Evolutionary conservation across 192 early-diverging fungal species (phyloP), one percentile per base, ranked within the genome.

Genomic region (Entrophospora sp.): DNA sequence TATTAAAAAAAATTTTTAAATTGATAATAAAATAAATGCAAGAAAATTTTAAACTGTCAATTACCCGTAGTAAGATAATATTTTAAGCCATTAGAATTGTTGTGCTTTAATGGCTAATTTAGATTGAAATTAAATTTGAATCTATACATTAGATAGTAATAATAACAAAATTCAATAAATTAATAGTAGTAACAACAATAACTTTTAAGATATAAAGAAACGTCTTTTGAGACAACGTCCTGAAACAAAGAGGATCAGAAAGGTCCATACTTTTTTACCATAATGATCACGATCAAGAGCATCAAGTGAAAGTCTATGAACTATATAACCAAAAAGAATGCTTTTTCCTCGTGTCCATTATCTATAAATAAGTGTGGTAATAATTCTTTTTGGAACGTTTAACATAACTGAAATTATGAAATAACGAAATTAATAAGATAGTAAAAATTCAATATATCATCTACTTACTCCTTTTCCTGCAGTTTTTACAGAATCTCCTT

Each of bases 261-360:
- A 99, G 72, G 83, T 99, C 97, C 81, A 99, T 87, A 40, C 97
- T 84, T 99, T 99, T 73, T 96, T 97, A 42, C 95, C 95, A 69
- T 97, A 99, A 74, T 99, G 97, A 78, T 99, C 97, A 78, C 97
- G 92, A 77, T 98, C 97, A 42, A 97, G 76, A 16, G 91, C 90
- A 46, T 89, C 89, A 68, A 97, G 73, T 22, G 97, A 71, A 58
- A 97, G 74, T 38, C 95, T 84, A 75, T 97, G 95, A 69, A 99
- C 94, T 94, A 99, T 97, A 75, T 97, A 99, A 9, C 97, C 94
- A 70, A 99, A 93, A 74, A 99, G 98, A 75, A 88, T 96, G 25
- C 95, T 35, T 87, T 71, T 5, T 91, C 91, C 71, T 96, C 90
- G 30, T 86, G 87, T 67, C 93, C 87, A 37, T 89, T 81, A 66